Base-by-base conservation (phyloP, 331 rosid genomes). In the Pyrus hybrid region DNA sequence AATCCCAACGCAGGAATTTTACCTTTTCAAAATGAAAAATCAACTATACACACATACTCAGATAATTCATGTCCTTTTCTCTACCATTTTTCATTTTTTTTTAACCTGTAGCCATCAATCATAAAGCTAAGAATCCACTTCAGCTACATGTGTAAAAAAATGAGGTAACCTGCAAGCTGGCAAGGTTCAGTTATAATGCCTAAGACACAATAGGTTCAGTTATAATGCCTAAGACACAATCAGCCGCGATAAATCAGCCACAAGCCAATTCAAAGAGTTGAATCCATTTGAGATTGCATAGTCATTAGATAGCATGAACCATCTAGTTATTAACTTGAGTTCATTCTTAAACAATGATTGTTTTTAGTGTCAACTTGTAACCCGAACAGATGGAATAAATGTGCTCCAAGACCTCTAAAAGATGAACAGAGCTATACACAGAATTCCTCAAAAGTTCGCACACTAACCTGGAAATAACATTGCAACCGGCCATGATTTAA, bases 401-500 rank as follows among this genome's bases (percentile, higher is more conserved):
- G 26, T 43, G 5, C 47, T 65, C 47, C 63, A 54, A 72, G 26
- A 45, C 64, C 13, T n/a, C n/a, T 23, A 54, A 71, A 62, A 20
- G 4, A 63, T 37, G 25, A 74, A 41, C 20, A 54, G 68, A 66
- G 13, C 66, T n/a, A 4, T 23, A 72, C 23, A 58, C 3, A 68
- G 65, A 77, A 26, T 73, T 72, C 51, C 26, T 63, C 54, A 72
- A 54, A 83, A 57, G 63, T 41, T 72, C 51, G 43, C 30, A 79
- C 71, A 74, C 87, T 82, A 72, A 94, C 99, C 97, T 78, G 99
- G 99, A 87, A 94, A 94, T 72, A 94, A 70, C 87, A 87, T 85
- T 54, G 84, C 30, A 26, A 62, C 67, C 41, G 99, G 99, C 99
- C 99, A 94, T 61, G 91, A 87, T 63, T 79, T 83, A 73, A 92